Base-by-base conservation (phyloP, 1,284 basidiomycete species). In the Caloboletus firmus region DNA sequence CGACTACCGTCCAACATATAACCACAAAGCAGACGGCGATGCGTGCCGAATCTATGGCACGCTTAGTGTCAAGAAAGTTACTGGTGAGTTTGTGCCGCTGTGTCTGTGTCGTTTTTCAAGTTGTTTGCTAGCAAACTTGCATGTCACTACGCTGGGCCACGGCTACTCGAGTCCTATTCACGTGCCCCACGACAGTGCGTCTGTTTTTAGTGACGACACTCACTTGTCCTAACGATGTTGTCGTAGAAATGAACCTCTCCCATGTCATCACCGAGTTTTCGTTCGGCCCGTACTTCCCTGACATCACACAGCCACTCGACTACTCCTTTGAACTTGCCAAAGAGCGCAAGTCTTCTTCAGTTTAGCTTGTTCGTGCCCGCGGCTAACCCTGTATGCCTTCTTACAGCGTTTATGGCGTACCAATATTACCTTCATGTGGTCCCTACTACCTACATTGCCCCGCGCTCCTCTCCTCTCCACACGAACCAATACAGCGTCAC, bases 401-500 rank as follows among this genome's bases (percentile, higher is more conserved):
- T 46, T 10, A 36, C 63, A 95, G 92, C 84, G n/a, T 96, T 96
- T 71, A 79, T 92, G 53, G 89, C 91, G n/a, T 98, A 95, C 72
- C 94, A 97, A 69, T 98, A 99, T 71, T 98, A 92, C 78, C 76
- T 98, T 15, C 90, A 91, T 44, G 90, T 98, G 56, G 95, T 99
- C 3, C 95, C 96, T 0, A 98, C 96, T 0, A 91, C 88, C 4
- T 98, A 98, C 72, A 82, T 96, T 58, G 87, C 82, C 31, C 87
- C 76, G 36, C 83, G 78, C 54, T 82, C 73, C 52, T 69, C 48
- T 26, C 83, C 87, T 10, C 70, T 91, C n/a, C 71, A 83, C 31
- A 99, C 96, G 0, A 87, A 95, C 64, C 91, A 98, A 72, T 98
- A 99, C 75, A 93, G 91, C 46, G 96, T 98, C 2, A 98, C 93